A percentile compares a stretch with the other conserved stretches of the same genome.
Conservation (phyloP, 2,329 filamentous ascomycete species). For the Boeremia exigua region DNA sequence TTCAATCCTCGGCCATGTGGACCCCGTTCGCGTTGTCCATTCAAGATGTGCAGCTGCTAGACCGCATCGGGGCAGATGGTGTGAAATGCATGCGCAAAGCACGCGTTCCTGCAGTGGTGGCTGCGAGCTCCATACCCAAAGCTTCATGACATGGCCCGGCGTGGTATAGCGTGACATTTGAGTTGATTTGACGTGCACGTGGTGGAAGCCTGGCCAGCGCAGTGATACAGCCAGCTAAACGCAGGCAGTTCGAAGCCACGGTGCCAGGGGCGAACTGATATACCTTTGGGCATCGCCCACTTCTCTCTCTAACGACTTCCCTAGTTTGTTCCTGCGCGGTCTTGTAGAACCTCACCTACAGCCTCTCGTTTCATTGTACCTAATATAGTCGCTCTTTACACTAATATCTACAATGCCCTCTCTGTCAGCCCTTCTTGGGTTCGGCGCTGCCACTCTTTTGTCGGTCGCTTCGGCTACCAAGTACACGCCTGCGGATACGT, state of each 20-base stretch:
- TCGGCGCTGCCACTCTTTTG: slow-evolving; percentile 31
- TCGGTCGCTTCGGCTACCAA: slow-evolving; percentile 27
- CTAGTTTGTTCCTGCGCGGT: slow-evolving; percentile 29
- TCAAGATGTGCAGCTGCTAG: slow-evolving; percentile 5
- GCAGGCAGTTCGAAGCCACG: slow-evolving; percentile 6
- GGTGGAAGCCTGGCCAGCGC: slow-evolving; percentile 5
- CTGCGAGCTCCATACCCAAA: slow-evolving; percentile 2
- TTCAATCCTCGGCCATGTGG: slow-evolving; percentile 5
- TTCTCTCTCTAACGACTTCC: slow-evolving; percentile 27
- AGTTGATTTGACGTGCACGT: neutral
- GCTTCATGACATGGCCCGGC: neutral
- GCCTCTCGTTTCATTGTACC: slow-evolving; percentile 28
- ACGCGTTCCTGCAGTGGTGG: slow-evolving; percentile 25
- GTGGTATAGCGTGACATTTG: slow-evolving; percentile 4
- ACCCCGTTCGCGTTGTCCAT: neutral
- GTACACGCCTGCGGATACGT: slow-evolving; percentile 27
- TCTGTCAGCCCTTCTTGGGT: slow-evolving; percentile 34
- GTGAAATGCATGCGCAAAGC: neutral
- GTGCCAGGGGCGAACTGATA: slow-evolving; percentile 17
- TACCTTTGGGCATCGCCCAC: slow-evolving; percentile 9
- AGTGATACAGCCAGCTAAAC: slow-evolving; percentile 3
- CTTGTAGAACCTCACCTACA: slow-evolving; percentile 32
- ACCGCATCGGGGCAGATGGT: neutral
- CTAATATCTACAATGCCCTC: slow-evolving; percentile 34
- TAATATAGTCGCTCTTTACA: slow-evolving; percentile 30